Percentiles rank a stretch among this genome's conserved stretches.
These are phyloP conservation scores for Ophiostoma sp. DNA, from an alignment of 2,329 filamentous ascomycete species.

Conservation along the genomic window DNA sequence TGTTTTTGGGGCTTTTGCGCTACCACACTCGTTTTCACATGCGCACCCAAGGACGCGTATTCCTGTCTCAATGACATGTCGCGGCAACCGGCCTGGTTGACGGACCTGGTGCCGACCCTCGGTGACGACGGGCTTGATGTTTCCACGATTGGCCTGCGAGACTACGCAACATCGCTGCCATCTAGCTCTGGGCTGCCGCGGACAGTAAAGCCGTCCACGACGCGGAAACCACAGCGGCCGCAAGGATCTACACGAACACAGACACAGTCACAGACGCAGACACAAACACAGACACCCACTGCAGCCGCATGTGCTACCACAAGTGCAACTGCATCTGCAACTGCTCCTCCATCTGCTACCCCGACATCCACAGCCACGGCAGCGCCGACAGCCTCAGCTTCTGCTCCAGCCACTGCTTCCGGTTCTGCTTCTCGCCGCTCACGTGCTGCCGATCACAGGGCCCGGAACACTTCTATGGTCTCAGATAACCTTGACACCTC, in stretches of 20 bases:
- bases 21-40: neutral
- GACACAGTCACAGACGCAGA: neutral
- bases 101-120: slow-evolving; percentile 11
- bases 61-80: slow-evolving; percentile 19
- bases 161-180: neutral
- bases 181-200: slow-evolving; percentile 6
- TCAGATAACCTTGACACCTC: slow-evolving; percentile 13
- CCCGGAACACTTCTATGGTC: slow-evolving; percentile 13
- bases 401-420: neutral
- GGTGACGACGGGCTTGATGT: slow-evolving; percentile 8
- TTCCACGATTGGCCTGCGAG: neutral
- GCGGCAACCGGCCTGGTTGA: slow-evolving; percentile 16
- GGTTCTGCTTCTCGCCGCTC: slow-evolving; percentile 1
- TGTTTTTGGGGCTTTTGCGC: neutral
- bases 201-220: neutral
- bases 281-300: neutral
- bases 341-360: neutral
- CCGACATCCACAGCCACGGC: neutral
- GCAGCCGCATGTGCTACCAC: neutral
- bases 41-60: neutral
- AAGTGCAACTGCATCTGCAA: neutral
- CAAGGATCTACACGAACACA: slow-evolving; percentile 4
- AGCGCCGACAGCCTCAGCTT: neutral
- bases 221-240: neutral
- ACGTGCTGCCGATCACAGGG: neutral